These are phyloP conservation scores for Gossypium gossypioides DNA, from an alignment of 441 rosid species.

Conservation along the genomic window DNA sequence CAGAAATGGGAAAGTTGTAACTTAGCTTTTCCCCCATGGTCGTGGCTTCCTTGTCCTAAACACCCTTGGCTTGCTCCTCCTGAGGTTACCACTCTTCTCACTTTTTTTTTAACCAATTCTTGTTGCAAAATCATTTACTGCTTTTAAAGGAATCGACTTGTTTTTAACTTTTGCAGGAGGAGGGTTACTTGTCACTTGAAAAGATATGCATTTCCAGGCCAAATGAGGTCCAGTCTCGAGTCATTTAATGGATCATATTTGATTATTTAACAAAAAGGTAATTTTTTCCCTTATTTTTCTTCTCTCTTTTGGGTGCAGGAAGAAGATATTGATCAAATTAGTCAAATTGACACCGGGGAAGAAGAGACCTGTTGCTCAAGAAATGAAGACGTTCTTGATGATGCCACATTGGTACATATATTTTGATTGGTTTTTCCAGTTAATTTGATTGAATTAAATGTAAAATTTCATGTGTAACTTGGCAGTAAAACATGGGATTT, in stretches of 20 bases:
- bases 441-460: neutral
- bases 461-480: neutral
- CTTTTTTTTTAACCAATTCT: neutral
- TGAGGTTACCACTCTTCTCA: conserved; percentile 7
- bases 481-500: neutral
- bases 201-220: conserved; percentile 29
- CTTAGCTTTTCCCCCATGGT: conserved; percentile 37
- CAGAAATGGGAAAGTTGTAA: conserved; percentile 37
- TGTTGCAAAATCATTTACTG: neutral
- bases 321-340: conserved; percentile 15
- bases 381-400: conserved; percentile 37
- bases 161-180: conserved; percentile 23
- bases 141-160: neutral
- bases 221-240: conserved; percentile 27
- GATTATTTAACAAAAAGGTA: neutral
- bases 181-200: conserved; percentile 69
- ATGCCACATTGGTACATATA: conserved; percentile 53
- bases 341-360: conserved; percentile 10
- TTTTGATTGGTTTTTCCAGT: neutral
- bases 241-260: neutral
- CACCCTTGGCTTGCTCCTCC: conserved; percentile 21
- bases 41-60: conserved; percentile 32
- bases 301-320: conserved; percentile 25
- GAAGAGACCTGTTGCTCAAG: conserved; percentile 23
- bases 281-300: neutral